These are phyloP conservation scores for Pythium rhizo-oryzae DNA, from an alignment of 352 stramenopile genomes.

Conservation along the genomic window DNA sequence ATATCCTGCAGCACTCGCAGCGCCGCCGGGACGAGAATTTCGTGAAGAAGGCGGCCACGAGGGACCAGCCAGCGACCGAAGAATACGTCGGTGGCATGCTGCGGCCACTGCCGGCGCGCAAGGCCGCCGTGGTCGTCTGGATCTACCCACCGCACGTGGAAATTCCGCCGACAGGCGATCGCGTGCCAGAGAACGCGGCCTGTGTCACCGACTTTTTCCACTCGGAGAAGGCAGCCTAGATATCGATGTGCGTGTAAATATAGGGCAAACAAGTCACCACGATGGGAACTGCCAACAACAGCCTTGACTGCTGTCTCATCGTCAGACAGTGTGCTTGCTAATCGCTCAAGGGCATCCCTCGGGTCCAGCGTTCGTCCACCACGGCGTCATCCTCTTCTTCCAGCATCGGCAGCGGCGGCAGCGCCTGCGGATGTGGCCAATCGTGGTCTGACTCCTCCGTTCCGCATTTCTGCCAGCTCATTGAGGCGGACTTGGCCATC, in stretches of 20 bases:
- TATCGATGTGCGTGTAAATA: conserved; percentile 21
- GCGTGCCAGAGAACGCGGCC: conserved; percentile 43
- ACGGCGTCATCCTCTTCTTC: conserved; percentile 3
- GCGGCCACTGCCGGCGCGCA: conserved; percentile 54
- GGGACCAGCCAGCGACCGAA: conserved; percentile 15
- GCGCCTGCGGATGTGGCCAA: conserved; percentile 61
- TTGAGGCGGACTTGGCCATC: conserved; percentile 30
- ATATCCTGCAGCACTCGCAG: conserved; percentile 40
- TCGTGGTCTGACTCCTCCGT: conserved; percentile 64
- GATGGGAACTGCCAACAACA: no score
- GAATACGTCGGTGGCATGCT: conserved; percentile 44
- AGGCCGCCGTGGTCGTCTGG: conserved; percentile 62
- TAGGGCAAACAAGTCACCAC: conserved; percentile 7
- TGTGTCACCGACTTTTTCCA: conserved; percentile 59
- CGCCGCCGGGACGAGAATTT: conserved; percentile 34
- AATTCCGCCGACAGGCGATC: conserved; percentile 60
- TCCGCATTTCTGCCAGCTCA: conserved; percentile 69
- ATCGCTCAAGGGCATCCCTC: no score
- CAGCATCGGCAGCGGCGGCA: background rate
- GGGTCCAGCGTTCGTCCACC: no score
- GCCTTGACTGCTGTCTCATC: no score
- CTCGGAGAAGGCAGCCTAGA: conserved; percentile 1
- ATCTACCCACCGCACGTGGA: conserved; percentile 70
- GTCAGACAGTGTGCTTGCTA: no score
- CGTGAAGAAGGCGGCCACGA: conserved; percentile 6